Evolutionary conservation across 192 early-diverging fungal genomes (phyloP).

Genomic region (Backusella psychrophila): DNA sequence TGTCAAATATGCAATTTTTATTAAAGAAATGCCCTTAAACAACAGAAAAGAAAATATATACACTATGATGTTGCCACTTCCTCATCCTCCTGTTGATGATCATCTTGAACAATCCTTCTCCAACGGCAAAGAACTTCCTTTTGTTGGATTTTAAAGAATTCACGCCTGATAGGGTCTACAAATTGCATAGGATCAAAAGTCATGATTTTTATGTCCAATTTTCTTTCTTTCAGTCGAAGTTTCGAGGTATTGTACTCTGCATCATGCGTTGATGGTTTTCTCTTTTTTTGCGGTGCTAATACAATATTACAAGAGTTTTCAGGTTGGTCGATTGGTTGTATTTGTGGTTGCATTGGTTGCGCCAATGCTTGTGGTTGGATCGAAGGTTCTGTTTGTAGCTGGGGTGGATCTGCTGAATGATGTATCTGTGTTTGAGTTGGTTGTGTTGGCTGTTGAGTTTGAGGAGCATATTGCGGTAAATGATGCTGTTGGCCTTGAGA

Average conservation of each 20-base stretch:
- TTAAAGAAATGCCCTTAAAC: neutral
- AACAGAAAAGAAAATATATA: neutral
- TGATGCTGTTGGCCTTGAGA: neutral
- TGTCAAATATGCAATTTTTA: neutral
- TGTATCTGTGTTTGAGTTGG: neutral
- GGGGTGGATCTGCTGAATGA: neutral
- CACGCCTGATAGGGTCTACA: neutral
- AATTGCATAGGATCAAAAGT: neutral
- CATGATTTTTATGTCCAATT: neutral
- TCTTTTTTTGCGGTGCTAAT: neutral
- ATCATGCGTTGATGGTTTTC: neutral
- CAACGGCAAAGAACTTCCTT: neutral
- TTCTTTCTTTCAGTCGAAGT: neutral
- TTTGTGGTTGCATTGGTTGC: no score
- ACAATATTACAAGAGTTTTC: neutral
- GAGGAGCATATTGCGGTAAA: no score
- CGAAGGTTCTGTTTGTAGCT: neutral
- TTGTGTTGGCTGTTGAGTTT: neutral
- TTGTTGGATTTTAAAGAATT: neutral
- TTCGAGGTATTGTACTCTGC: neutral
- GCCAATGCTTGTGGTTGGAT: neutral
- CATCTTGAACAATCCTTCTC: neutral
- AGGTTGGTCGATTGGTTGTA: neutral
- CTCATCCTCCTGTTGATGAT: neutral
- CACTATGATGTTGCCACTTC: neutral